Evolutionary conservation across 768 basidiomycete species (phyloP), one percentile per base, ranked within the genome.

Genomic region (Leccinum incarnatum): DNA sequence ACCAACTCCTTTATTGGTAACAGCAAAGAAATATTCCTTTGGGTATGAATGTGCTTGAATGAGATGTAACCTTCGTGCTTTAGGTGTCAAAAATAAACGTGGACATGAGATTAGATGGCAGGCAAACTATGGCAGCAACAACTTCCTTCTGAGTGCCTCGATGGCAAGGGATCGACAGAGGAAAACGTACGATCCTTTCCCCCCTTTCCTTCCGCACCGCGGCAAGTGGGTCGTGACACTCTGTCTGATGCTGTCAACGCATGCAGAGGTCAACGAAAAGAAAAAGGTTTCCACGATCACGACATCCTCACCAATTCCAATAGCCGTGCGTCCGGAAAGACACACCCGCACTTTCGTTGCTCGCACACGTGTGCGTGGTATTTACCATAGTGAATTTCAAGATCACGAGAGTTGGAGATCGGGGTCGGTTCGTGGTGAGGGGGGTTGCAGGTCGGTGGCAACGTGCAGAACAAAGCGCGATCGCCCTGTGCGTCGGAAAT

Each of bases 1-100:
- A 12, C 91, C 92, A 12, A 94, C 84, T 21, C 94, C 94, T 69
- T 91, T 93, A 74, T 95, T 95, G 15, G 91, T 94, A 19, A 96
- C 88, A 19, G 89, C 84, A 70, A 95, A 96, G 74, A 93, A 95
- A 72, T 88, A 96, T 67, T 94, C 84, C 68, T 91, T 91, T 5
- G 93, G 93, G 68, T 88, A 96, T 53, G 80, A 83, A 65, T 96
- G 94, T 14, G 79, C 83, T 65, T 87, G 80, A 49, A 95, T 91
- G 54, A 96, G 81, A 75, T 95, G 94, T 47, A 90, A 77, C 23
- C 94, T 77, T 17, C 94, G 81, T 15, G 83, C 74, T 72, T 90
- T 93, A 1, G 93, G 94, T 1, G 83, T 87, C 8, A 74, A 67
- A 70, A 94, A 95, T 11, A 78, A 65, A 54, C 83, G 80, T 42